Evolutionary conservation across 345 rosid species (phyloP).

Genomic region (Capsella bursapastoris): DNA sequence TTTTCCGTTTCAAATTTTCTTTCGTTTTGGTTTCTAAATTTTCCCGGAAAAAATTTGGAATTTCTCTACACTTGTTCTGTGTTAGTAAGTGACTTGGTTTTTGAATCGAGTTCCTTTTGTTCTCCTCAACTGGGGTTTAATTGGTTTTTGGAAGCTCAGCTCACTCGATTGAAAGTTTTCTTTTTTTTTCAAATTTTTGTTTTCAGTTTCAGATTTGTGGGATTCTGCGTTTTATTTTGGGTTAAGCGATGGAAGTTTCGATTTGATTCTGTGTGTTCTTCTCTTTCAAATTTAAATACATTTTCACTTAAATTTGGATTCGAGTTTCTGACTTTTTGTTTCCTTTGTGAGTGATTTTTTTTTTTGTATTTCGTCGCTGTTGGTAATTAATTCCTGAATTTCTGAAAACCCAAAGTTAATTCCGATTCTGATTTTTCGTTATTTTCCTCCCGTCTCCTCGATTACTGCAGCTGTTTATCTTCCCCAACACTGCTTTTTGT

Average conservation of each 20-base stretch:
- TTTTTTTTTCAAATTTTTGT: not conserved
- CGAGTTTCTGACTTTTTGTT: not conserved
- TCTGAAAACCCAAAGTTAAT: conserved; percentile 10
- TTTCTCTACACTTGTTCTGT: conserved; percentile 18
- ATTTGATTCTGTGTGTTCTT: not conserved
- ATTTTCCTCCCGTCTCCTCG: conserved; percentile 15
- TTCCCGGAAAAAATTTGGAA: not conserved
- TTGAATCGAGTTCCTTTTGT: conserved; percentile 5
- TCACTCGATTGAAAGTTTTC: conserved; percentile 19
- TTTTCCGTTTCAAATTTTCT: conserved; percentile 25
- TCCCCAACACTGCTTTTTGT: conserved; percentile 23
- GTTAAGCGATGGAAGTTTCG: conserved; percentile 9
- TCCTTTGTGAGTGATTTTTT: conserved; percentile 10
- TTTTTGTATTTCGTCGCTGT: not conserved
- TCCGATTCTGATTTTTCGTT: conserved; percentile 14
- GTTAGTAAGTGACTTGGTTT: not conserved
- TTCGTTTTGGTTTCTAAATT: not conserved
- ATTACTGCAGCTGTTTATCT: conserved; percentile 21
- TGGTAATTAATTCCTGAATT: conserved; percentile 9
- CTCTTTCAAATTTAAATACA: not conserved
- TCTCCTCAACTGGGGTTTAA: conserved; percentile 12
- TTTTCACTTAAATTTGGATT: not conserved
- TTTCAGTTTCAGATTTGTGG: conserved; percentile 29
- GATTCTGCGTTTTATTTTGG: conserved; percentile 20
- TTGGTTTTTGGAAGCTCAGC: not conserved